phyloP scores from a whole-genome alignment of 176 grass and related monocot species.

The Ensete ventricosum region DNA sequence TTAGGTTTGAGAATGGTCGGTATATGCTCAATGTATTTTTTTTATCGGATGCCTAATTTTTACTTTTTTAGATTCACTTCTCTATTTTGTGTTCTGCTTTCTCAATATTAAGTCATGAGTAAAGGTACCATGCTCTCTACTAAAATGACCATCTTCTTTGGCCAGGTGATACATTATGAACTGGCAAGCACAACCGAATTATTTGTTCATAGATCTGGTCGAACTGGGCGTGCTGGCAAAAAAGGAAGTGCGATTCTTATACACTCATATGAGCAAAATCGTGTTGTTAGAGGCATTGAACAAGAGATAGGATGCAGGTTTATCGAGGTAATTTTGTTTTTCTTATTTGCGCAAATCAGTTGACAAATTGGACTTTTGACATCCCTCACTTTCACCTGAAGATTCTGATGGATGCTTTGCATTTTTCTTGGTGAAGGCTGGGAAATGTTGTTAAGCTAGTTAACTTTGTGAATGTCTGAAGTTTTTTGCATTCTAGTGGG shows the following conservation, averaged over 20 bases:
- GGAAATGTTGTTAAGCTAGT: too few species aligned
- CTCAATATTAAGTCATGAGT: background rate
- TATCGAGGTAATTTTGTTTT: slow-evolving; percentile 46
- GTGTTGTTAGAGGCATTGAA: slow-evolving; percentile 67
- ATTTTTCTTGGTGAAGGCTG: too few species aligned
- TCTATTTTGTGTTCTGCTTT: background rate
- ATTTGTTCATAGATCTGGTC: slow-evolving; percentile 93
- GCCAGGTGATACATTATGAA: slow-evolving; percentile 80
- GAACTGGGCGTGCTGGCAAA: slow-evolving; percentile 88
- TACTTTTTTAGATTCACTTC: background rate
- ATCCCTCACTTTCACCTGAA: too few species aligned
- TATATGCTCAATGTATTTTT: background rate
- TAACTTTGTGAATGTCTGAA: too few species aligned
- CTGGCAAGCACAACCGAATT: slow-evolving; percentile 75
- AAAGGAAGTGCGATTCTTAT: slow-evolving; percentile 91
- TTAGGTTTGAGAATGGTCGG: background rate
- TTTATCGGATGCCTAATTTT: background rate
- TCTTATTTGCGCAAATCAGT: too few species aligned
- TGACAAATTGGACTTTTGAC: too few species aligned
- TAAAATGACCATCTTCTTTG: background rate
- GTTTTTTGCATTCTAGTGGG: too few species aligned
- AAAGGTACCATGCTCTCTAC: background rate
- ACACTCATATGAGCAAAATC: slow-evolving; percentile 57
- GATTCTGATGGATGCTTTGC: too few species aligned
- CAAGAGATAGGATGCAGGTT: slow-evolving; percentile 83